Evolutionary conservation across 768 basidiomycete genomes (phyloP), one percentile per base, ranked within the genome.

Genomic region (Lactifluus subvellereus): DNA sequence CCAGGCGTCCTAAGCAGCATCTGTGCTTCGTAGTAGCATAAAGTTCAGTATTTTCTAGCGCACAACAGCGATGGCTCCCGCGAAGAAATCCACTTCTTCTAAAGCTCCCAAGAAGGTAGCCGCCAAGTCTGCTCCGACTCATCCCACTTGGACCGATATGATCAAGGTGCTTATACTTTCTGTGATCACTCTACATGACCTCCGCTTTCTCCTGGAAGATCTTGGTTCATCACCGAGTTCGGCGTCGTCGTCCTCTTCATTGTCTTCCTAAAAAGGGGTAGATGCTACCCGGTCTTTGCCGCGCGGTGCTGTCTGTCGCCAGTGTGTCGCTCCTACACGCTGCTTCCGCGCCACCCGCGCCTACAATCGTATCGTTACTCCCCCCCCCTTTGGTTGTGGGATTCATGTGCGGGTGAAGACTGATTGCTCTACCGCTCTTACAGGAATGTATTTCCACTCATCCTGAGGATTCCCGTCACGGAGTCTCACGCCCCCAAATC

Each of bases 401-500:
- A 16, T 14, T 33, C 18, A 11, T 59, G 53, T 40, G 50, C 22
- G 61, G 42, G 32, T 56, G 48, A 60, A 65, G 51, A 6, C 57
- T 68, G 62, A 68, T 66, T 65, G 32, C 62, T 59, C 22, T 45
- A 47, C 52, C 47, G 58, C 55, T 61, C 64, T 43, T 66, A 67
- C 76, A 94, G 92, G 93, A 94, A 78, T 92, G 90, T 70, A 91
- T 96, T 74, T 75, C 80, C 65, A 80, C 77, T 59, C 76, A 85
- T 74, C 82, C 81, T 7, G 91, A 92, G 37, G 91, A 92, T 66
- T 83, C 88, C 61, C 88, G 92, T 61, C 73, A 73, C 61, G 94
- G 93, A 69, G 94, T 95, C 65, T 95, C 92, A 68, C 87, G 95
- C 53, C 90, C 87, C 59, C 83, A 87, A 70, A 94, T 97, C 78